These are phyloP conservation scores for Cyclotella kingstonii DNA, from an alignment of 108 stramenopile species.

Conservation along the genomic window DNA sequence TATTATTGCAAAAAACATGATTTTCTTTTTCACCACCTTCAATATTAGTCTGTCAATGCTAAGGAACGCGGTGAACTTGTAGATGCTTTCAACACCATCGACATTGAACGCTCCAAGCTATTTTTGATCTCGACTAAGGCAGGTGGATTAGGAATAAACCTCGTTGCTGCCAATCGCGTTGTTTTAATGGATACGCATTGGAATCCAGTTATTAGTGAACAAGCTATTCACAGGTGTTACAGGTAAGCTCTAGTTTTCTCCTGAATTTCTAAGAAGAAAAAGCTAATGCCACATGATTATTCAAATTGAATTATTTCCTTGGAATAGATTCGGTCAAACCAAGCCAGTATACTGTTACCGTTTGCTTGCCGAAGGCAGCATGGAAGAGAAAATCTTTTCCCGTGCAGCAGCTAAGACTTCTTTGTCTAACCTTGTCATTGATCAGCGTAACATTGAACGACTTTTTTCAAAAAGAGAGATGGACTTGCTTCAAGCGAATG, in stretches of 20 bases:
- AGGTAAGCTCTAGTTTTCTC: too few relatives aligned
- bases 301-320: too few relatives aligned
- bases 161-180: conserved; percentile 54
- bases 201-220: conserved; percentile 6
- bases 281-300: too few relatives aligned
- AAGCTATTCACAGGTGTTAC: conserved; percentile 49
- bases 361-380: conserved; percentile 71
- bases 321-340: conserved; percentile 67
- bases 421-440: conserved; percentile 60
- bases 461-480: conserved; percentile 57
- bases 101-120: conserved; percentile 28
- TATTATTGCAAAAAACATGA: not conserved
- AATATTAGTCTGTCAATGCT: conserved; percentile 42
- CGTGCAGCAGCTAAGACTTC: conserved; percentile 63
- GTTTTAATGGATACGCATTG: conserved; percentile 22
- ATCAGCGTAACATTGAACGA: conserved; percentile 54
- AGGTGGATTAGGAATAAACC: conserved; percentile 60
- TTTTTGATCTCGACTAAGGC: conserved; percentile 56
- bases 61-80: conserved; percentile 61
- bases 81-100: conserved; percentile 44
- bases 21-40: not conserved
- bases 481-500: conserved; percentile 44
- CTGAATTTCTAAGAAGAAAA: too few relatives aligned
- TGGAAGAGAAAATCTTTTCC: conserved; percentile 79
- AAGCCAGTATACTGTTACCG: conserved; percentile 68